Evolutionary conservation across 2,329 filamentous ascomycete genomes (phyloP), one percentile per base, ranked within the genome.

Genomic region (Fusarium sulawesiense): DNA sequence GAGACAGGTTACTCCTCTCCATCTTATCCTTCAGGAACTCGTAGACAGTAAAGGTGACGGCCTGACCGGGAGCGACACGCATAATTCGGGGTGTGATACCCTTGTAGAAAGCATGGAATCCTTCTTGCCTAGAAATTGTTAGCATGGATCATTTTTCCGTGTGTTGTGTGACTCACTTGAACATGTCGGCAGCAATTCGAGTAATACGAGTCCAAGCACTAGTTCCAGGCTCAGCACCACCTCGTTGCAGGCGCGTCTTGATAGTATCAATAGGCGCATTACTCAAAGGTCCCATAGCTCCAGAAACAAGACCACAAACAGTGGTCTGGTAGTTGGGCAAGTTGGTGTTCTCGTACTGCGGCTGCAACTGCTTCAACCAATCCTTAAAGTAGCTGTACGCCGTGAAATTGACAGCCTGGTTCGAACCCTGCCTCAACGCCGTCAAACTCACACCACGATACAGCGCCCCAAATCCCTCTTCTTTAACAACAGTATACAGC

Each of bases 241-340:
- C 96, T 83, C 93, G 96, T 81, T 99, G 96, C 79, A 99, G 83
- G 53, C 96, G 86, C 44, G 96, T 99, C 89, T 99, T 99, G 85
- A 99, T 98, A 41, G 96, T 99, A 78, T 99, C 96, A 78, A 99
- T 98, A 23, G 96, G 96, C 29, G 97, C 96, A 79, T 99, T 99
- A 75, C 92, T 96, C 77, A 99, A 88, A 7, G 96, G 96, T 2
- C 96, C 96, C 88, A 99, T 97, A 66, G 96, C 96, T 73, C 96
- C 96, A 56, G 90, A 93, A 27, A 99, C 91, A 58, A 99, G 86
- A 34, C 94, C 96, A 73, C 98, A 97, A 9, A 95, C 53, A 8
- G 93, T 94, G 3, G 96, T 99, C 83, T 98, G 94, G 82, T 92
- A 98, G 56, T 89, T 89, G 3, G 96, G 95, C 44, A 99, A 85